Base-by-base conservation (phyloP, 805 yeast genomes). In the Kluyveromyces dobzhanskii region DNA sequence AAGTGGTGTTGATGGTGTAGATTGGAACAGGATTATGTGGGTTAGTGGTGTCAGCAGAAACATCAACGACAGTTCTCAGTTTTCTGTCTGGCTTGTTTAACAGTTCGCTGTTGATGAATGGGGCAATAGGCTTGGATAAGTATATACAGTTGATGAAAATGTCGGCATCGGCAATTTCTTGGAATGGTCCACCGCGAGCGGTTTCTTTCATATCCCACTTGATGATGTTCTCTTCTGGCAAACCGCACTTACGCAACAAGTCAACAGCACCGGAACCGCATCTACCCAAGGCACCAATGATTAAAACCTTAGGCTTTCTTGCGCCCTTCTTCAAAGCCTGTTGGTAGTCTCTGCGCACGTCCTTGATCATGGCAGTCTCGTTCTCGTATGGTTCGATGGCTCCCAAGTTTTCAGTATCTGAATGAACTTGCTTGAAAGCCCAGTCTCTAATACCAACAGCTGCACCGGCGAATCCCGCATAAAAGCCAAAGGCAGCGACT, bases 381-480 rank as follows among this genome's bases (percentile, higher is more conserved):
- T 80, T 83, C 37, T 83, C 79, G 64, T 80, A 90, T 32, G 97
- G 94, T 24, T 76, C 56, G 31, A 88, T 84, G 38, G 86, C 85
- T 29, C 85, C 84, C 50, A 92, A 70, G 47, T 85, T 78, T 59
- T 78, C 76, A 40, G 67, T 56, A 54, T 78, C 85, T 7, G 72
- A 43, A 60, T 84, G 80, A 28, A 78, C 64, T 62, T 85, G 90
- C 64, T 90, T 90, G 67, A 83, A 81, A 37, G 94, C 83, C 96
- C 97, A 92, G 64, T 87, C 95, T 61, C 76, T 76, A 37, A 90
- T 71, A 54, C 98, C 98, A 40, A 92, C 66, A 25, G 98, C 99
- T 26, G 99, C 98, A 56, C 99, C 99, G 5, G 97, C 98, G 61
- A 92, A 92, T n/a, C 99, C 99, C 32, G 99, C 98, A 62, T 90